phyloP scores from a whole-genome alignment of 2,329 filamentous ascomycete genomes.

The Nothopassalora personata region DNA sequence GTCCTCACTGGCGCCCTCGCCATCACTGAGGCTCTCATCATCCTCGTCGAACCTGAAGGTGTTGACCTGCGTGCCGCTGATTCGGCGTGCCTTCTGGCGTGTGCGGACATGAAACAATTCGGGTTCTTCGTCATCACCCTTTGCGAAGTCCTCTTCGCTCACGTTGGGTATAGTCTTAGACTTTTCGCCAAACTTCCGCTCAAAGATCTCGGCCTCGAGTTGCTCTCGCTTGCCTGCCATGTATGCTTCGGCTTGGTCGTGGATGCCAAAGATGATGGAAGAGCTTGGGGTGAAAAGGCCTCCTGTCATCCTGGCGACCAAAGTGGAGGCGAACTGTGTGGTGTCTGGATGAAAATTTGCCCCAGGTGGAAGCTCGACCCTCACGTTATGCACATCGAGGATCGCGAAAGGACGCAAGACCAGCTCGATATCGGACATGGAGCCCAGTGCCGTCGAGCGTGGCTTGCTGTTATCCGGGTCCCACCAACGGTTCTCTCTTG shows the following conservation, averaged over 20 bases:
- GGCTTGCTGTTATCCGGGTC: conserved; percentile 16
- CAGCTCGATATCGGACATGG: conserved; percentile 25
- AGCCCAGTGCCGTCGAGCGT: conserved; percentile 21
- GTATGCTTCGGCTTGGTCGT: conserved; percentile 3
- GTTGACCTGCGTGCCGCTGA: too few relatives aligned
- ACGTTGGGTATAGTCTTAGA: neutral
- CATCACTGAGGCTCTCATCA: neutral
- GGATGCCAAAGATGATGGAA: neutral
- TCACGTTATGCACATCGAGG: conserved; percentile 24
- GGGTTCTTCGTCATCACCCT: neutral
- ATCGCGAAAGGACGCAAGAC: conserved; percentile 23
- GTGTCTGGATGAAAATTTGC: conserved; percentile 14
- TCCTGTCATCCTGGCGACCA: conserved; percentile 19
- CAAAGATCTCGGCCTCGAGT: neutral
- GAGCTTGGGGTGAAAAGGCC: neutral
- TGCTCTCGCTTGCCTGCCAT: neutral
- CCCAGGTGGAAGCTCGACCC: conserved; percentile 20
- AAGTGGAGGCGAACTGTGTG: conserved; percentile 14
- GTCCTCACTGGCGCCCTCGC: neutral
- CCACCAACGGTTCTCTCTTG: conserved; percentile 23
- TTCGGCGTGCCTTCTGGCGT: too few relatives aligned
- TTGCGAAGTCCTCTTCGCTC: neutral
- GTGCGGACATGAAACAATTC: too few relatives aligned
- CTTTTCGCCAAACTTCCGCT: neutral
- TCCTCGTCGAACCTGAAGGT: neutral